Conservation (phyloP, 176 grass and related monocot genomes). For the Hordeum marinum region DNA sequence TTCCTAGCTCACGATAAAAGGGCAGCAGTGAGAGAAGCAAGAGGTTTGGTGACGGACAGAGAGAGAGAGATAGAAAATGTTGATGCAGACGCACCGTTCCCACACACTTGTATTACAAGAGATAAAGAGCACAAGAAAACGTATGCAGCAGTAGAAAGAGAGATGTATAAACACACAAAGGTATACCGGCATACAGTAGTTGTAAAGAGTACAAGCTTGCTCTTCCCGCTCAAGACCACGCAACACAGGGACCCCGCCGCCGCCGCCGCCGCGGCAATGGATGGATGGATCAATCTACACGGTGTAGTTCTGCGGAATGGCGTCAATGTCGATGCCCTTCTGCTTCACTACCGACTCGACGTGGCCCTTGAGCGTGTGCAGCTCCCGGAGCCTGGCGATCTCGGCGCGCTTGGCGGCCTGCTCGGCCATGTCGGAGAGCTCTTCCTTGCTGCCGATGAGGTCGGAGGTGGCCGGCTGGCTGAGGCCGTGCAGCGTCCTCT, state of each 20-base stretch:
- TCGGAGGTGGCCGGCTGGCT: conserved; percentile 21
- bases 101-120: conserved; percentile 3
- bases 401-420: conserved; percentile 45
- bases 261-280: too few species aligned
- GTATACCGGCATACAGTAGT: background rate
- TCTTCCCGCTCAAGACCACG: conserved; percentile 10
- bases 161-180: background rate
- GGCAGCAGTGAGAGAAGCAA: background rate
- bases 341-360: conserved; percentile 45
- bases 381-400: conserved; percentile 53
- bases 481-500: conserved; percentile 51
- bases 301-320: conserved; percentile 48
- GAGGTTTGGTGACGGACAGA: background rate
- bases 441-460: conserved; percentile 11
- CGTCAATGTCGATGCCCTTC: conserved; percentile 54
- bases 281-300: background rate
- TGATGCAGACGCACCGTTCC: conserved; percentile 15
- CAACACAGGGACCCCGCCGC: background rate
- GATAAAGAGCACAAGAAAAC: background rate
- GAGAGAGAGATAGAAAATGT: background rate
- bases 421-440: conserved; percentile 41
- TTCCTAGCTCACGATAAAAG: background rate
- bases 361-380: conserved; percentile 52
- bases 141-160: conserved; percentile 2
- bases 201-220: conserved; percentile 3